These are phyloP conservation scores for Monilinia laxa DNA, from an alignment of 2,329 filamentous ascomycete genomes.

Conservation along the genomic window DNA sequence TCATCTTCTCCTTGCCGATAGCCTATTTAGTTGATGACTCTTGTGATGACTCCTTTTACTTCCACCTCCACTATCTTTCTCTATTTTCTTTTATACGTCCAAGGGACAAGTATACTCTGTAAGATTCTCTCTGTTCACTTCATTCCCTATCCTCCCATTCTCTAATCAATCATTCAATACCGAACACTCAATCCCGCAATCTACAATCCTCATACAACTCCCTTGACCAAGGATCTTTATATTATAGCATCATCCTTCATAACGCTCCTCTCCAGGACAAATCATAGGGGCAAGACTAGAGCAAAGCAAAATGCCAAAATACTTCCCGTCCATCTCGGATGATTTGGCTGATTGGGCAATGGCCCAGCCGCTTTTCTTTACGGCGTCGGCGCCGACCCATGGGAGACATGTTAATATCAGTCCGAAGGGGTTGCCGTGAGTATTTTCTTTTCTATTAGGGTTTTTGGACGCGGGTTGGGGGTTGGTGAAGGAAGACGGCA, in stretches of 20 bases:
- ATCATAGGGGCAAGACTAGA: too few species aligned
- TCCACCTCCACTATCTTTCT: too few species aligned
- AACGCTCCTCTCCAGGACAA: background rate
- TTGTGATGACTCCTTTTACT: background rate
- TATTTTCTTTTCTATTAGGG: background rate
- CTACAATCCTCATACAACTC: background rate
- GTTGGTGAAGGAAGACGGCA: too few species aligned
- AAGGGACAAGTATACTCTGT: too few species aligned
- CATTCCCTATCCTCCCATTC: background rate
- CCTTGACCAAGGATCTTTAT: too few species aligned
- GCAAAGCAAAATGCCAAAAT: slow-evolving; percentile 13
- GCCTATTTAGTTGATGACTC: too few species aligned
- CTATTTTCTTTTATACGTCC: too few species aligned
- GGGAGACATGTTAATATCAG: slow-evolving; percentile 72
- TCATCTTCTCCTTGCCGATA: background rate
- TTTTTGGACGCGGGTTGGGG: background rate
- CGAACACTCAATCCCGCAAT: too few species aligned
- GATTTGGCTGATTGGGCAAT: slow-evolving; percentile 63
- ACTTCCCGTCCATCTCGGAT: slow-evolving; percentile 52
- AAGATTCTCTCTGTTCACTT: too few species aligned
- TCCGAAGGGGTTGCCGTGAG: slow-evolving; percentile 65
- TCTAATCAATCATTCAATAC: too few species aligned
- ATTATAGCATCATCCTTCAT: too few species aligned
- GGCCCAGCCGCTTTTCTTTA: slow-evolving; percentile 71
- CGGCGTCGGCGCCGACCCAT: slow-evolving; percentile 67